A percentile compares a stretch with the other conserved stretches of the same genome.
Evolutionary conservation across 2,329 filamentous ascomycete species (phyloP).

Genomic region (Fusarium concolor): DNA sequence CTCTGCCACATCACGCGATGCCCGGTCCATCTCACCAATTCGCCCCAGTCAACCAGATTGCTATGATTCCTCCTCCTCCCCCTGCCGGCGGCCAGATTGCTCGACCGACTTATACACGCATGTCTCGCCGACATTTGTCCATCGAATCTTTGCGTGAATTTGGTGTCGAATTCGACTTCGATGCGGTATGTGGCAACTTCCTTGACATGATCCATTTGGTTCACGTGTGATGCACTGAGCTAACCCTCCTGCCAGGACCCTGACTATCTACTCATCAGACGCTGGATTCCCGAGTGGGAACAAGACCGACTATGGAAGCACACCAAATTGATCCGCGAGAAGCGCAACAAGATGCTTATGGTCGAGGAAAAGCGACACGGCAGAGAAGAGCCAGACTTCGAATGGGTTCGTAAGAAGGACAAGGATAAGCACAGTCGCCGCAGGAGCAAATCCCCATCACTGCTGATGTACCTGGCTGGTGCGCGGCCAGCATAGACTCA

Average conservation of each 20-base stretch:
- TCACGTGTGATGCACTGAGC: not conserved
- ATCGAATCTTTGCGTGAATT: slow-evolving; percentile 69
- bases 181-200: slow-evolving; percentile 59
- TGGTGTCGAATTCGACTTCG: slow-evolving; percentile 68
- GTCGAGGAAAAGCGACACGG: slow-evolving; percentile 60
- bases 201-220: not conserved
- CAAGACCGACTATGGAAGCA: slow-evolving; percentile 80
- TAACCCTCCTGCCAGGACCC: slow-evolving; percentile 65
- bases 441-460: slow-evolving; percentile 67
- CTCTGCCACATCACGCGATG: slow-evolving; percentile 19
- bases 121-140: slow-evolving; percentile 70
- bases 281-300: slow-evolving; percentile 77
- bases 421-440: slow-evolving; percentile 60
- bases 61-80: slow-evolving; percentile 1
- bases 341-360: slow-evolving; percentile 59
- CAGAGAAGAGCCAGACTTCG: slow-evolving; percentile 61
- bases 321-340: slow-evolving; percentile 72
- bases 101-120: slow-evolving; percentile 71
- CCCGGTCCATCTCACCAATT: slow-evolving; percentile 13
- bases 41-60: slow-evolving; percentile 13
- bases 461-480: slow-evolving; percentile 69
- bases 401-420: slow-evolving; percentile 70
- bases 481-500: slow-evolving; percentile 55
- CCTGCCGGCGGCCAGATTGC: slow-evolving; percentile 19
- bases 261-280: slow-evolving; percentile 78